phyloP scores from a whole-genome alignment of 1,139 yeast genomes.

The Zygosaccharomyces sapae region DNA sequence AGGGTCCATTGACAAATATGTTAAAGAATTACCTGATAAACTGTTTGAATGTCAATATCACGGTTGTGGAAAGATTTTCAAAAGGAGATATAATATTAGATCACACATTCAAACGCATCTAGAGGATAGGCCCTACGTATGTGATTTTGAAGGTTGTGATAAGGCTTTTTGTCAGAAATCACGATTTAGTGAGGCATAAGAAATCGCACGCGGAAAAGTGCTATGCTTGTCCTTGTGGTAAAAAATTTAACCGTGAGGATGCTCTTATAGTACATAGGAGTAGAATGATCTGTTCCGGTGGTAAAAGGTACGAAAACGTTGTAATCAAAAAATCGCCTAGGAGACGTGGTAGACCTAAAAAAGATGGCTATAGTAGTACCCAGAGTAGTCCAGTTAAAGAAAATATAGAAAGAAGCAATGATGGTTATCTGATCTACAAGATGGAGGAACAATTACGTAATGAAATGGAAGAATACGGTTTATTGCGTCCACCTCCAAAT shows the following conservation, averaged over 20 bases:
- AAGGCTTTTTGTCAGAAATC: constrained; percentile 73
- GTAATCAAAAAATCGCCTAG: constrained; percentile 34
- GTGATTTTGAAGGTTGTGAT: constrained; percentile 58
- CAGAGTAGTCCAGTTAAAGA: constrained; percentile 29
- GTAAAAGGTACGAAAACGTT: constrained; percentile 42
- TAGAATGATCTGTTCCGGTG: constrained; percentile 75
- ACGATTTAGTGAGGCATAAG: constrained; percentile 85
- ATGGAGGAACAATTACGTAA: constrained; percentile 28
- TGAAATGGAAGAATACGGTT: constrained; percentile 18
- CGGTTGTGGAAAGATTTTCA: constrained; percentile 77
- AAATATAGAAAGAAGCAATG: constrained; percentile 23
- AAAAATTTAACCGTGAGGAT: constrained; percentile 83
- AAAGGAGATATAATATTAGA: constrained; percentile 88
- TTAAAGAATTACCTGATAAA: constrained; percentile 55
- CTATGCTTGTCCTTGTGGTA: constrained; percentile 83
- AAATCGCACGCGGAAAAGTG: constrained; percentile 81
- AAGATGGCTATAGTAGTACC: constrained; percentile 19
- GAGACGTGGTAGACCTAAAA: constrained; percentile 32
- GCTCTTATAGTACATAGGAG: constrained; percentile 79
- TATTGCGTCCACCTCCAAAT: constrained; percentile 15
- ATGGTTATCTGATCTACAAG: constrained; percentile 23
- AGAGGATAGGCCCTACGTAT: constrained; percentile 82
- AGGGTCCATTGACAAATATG: constrained; percentile 80
- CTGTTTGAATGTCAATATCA: constrained; percentile 70
- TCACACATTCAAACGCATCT: constrained; percentile 97